Percentiles rank a stretch among this genome's conserved stretches.
Evolutionary conservation across 2,329 filamentous ascomycete genomes (phyloP).

Genomic region (Nigrograna mackinnonii): DNA sequence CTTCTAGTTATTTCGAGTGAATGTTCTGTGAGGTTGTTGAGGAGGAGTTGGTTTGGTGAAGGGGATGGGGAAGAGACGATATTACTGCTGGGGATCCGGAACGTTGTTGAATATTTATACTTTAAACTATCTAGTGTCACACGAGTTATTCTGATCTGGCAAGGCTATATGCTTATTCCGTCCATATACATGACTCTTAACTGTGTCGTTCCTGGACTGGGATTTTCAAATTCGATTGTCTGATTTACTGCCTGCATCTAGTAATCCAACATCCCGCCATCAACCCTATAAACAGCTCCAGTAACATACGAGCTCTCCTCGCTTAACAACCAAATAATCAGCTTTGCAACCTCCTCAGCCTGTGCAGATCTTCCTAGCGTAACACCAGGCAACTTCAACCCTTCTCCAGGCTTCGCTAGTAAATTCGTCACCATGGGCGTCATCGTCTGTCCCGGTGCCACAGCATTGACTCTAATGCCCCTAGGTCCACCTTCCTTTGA

Average conservation of each 20-base stretch:
- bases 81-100: too few relatives aligned
- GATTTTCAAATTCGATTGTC: too few relatives aligned
- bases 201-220: too few relatives aligned
- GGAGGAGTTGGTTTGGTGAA: too few relatives aligned
- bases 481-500: slow-evolving; percentile 14
- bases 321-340: slow-evolving; percentile 12
- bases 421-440: slow-evolving; percentile 17
- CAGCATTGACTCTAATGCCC: slow-evolving; percentile 12
- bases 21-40: too few relatives aligned
- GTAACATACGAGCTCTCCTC: slow-evolving; percentile 15
- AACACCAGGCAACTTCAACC: slow-evolving; percentile 15
- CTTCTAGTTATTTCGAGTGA: too few relatives aligned
- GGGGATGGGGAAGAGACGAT: too few relatives aligned
- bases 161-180: too few relatives aligned
- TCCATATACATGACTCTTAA: too few relatives aligned
- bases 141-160: too few relatives aligned
- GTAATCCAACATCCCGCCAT: slow-evolving; percentile 15
- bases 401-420: slow-evolving; percentile 9
- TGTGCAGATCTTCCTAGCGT: slow-evolving; percentile 46
- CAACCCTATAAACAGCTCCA: slow-evolving; percentile 9
- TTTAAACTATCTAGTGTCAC: too few relatives aligned
- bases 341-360: slow-evolving; percentile 16
- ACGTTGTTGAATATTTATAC: too few relatives aligned
- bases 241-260: not conserved
- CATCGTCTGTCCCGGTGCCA: slow-evolving; percentile 13